Evolutionary conservation across 2,329 filamentous ascomycete species (phyloP), one percentile per base, ranked within the genome.

Genomic region (Talaromyces marneffei): DNA sequence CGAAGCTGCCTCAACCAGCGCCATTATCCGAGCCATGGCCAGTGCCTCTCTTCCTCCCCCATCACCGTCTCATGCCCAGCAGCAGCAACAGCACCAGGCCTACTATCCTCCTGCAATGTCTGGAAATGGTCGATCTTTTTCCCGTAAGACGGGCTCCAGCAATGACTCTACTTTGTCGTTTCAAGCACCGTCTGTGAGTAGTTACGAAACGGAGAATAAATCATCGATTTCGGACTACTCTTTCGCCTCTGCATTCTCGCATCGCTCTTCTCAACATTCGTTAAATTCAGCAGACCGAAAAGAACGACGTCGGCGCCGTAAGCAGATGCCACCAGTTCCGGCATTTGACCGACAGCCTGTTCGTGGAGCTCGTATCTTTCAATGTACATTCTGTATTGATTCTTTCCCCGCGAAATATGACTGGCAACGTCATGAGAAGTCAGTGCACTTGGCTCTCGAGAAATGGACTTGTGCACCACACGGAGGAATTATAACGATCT

Each of bases 1-100:
- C 79, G 86, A 88, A 81, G 83, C 86, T 67, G 86, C 86, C 64
- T 80, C 83, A 6, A 78, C 86, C 62, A 83, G 80, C 39, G 86
- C 84, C 77, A 88, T 89, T 77, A 81, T 82, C 52, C 79, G 84
- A 70, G 86, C 86, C 67, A 79, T 88, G 68, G 75, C 74, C 46
- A 75, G 73, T 63, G 74, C 76, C 16, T 70, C 74, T 18, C 72
- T 77, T 42, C 68, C 55, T 4, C 50, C 55, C n/a, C 37, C 48
- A n/a, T 55, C 56, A 10, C 60, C 60, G 12, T 62, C 73, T 60
- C 66, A 72, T 57, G 66, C 66, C 14, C 59, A 55, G 18, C 58
- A 31, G 40, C 56, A 54, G 33, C 37, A 42, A 9, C 68, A 69
- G 62, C 68, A 68, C 65, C 69, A 55, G 31, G 12, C 37, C 25